A percentile compares a stretch with the other conserved stretches of the same genome.
These are phyloP conservation scores for Tricholoma flavovirens DNA, from an alignment of 768 basidiomycete species.

Conservation along the genomic window DNA sequence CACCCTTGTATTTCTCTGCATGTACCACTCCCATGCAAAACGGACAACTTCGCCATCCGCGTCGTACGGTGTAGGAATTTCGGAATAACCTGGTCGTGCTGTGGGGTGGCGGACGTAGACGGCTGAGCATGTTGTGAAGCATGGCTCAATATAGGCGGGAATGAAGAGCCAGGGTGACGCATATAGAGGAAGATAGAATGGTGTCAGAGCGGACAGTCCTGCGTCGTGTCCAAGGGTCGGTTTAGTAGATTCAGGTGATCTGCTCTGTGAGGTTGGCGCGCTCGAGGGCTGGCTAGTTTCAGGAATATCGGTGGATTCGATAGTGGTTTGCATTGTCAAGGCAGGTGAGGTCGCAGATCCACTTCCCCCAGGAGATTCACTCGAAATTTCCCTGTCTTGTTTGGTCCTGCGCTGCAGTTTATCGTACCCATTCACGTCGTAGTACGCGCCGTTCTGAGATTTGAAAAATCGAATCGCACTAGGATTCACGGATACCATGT, in stretches of 20 bases:
- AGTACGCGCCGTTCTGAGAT: slow-evolving; percentile 27
- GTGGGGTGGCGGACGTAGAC: slow-evolving; percentile 95
- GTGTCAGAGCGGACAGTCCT: slow-evolving; percentile 38
- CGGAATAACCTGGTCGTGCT: slow-evolving; percentile 91
- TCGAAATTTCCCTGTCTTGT: not conserved
- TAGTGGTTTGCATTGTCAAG: not conserved
- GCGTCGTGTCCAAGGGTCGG: slow-evolving; percentile 2
- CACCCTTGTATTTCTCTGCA: slow-evolving; percentile 60
- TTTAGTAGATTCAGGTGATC: not conserved
- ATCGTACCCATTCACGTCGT: slow-evolving; percentile 27
- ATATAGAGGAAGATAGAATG: slow-evolving; percentile 82
- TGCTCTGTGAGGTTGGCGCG: not conserved
- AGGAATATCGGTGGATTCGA: not conserved
- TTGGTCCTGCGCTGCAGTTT: slow-evolving; percentile 1
- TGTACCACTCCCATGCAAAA: slow-evolving; percentile 96
- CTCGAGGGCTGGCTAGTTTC: not conserved
- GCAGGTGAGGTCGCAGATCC: not conserved
- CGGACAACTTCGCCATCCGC: slow-evolving; percentile 92
- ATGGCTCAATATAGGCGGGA: slow-evolving; percentile 83
- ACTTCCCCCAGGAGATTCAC: not conserved
- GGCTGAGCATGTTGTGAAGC: slow-evolving; percentile 83
- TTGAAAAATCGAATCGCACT: slow-evolving; percentile 69
- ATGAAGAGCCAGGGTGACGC: slow-evolving; percentile 92
- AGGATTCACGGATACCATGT: slow-evolving; percentile 89
- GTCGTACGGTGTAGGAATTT: slow-evolving; percentile 93